Evolutionary conservation across 331 rosid species (phyloP), one percentile per base, ranked within the genome.

Genomic region (Stylosanthes scabra): DNA sequence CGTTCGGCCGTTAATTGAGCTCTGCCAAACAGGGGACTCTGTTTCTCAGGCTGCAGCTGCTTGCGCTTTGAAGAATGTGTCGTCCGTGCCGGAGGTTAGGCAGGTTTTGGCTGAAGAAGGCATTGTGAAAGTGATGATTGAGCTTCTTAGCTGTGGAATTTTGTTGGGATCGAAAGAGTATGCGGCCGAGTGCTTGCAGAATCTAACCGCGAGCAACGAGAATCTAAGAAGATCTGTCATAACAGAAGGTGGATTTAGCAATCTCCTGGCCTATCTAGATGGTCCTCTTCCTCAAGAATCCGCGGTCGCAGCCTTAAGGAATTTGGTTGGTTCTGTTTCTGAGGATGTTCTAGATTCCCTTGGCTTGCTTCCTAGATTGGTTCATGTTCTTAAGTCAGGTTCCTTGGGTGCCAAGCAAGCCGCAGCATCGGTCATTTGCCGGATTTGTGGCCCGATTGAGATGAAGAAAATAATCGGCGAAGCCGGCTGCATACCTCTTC

Each of bases 131-230:
- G 83, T 90, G 60, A 88, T 87, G 97, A 84, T 92, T 68, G 83
- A 74, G 79, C 91, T 95, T 9, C 82, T 95, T 0, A 89, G 78
- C 66, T 65, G 83, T 59, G 99, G 99, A 59, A 87, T 95, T 75
- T 78, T 95, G 57, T 63, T 92, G 49, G 97, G 93, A 45, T 83
- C 99, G 5, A 95, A 86, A 71, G 99, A 92, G 71, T 91, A 90
- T 59, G 99, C 99, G 1, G 97, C 99, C 1, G 99, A 95, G 59
- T 95, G 97, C 82, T 77, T 95, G 75, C 97, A 87, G 86, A 95
- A 95, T 77, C 96, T 95, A 78, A 91, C 99, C 28, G 84, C 93
- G 9, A 78, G 96, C 88, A 95, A 92, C 37, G 97, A 95, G 50
- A 83, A 82, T 76, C 76, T 95, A 16, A 82, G 88, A 75, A 84